Evolutionary conservation across 2,329 filamentous ascomycete genomes (phyloP).

Genomic region (Aphanocladium album): DNA sequence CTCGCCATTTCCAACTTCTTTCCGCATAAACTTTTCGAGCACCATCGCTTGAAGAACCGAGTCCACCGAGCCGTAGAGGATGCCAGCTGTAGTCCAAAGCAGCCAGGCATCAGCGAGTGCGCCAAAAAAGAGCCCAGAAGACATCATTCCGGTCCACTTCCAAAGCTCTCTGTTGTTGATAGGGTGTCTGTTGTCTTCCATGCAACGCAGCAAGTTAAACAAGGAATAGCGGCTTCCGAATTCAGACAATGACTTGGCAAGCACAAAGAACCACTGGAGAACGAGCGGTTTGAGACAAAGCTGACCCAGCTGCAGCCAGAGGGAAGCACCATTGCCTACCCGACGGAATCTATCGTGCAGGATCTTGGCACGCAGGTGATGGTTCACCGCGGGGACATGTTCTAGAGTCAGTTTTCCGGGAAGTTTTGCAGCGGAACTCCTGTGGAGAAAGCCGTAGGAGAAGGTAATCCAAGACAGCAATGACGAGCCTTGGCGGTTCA

Average conservation of each 20-base stretch:
- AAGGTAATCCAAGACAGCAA: not conserved
- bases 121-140: not conserved
- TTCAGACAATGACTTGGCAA: not conserved
- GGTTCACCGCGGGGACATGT: not conserved
- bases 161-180: not conserved
- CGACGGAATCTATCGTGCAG: not conserved
- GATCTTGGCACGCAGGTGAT: not conserved
- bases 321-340: not conserved
- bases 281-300: not conserved
- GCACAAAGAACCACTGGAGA: conserved; percentile 5
- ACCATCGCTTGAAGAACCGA: not conserved
- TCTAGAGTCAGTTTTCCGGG: not conserved
- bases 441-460: not conserved
- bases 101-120: conserved; percentile 1
- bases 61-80: not conserved
- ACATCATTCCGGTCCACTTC: not conserved
- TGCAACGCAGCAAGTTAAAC: not conserved
- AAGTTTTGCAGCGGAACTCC: not conserved
- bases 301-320: not conserved
- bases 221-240: conserved; percentile 2
- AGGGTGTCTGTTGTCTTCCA: not conserved
- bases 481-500: not conserved
- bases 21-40: conserved; percentile 7
- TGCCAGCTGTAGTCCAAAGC: not conserved
- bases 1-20: not conserved